Conservation (phyloP, 1,284 basidiomycete species). For the Coniophora puteana region DNA sequence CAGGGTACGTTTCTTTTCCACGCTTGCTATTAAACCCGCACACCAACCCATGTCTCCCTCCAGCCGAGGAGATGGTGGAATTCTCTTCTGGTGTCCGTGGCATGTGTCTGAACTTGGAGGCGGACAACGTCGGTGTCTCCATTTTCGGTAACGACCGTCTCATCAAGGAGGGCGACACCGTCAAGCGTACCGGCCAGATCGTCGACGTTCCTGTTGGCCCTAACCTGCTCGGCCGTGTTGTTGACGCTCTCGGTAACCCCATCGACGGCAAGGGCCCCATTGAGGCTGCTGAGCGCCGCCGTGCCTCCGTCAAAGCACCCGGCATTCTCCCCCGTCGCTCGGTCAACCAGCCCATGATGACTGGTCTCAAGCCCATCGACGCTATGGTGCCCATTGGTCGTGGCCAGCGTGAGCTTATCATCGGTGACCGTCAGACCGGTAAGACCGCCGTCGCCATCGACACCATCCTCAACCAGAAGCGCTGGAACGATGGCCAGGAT, state of each 20-base stretch:
- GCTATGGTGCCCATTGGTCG: constrained; percentile 99
- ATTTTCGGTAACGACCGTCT: constrained; percentile 99
- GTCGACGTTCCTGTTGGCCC: constrained; percentile 99
- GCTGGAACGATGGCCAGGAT: constrained; percentile 97
- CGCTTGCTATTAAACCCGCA: constrained; percentile 7
- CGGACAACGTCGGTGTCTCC: constrained; percentile 99
- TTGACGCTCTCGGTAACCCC: constrained; percentile 98
- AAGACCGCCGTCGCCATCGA: constrained; percentile 99
- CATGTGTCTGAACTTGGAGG: constrained; percentile 99
- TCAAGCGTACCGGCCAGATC: constrained; percentile 99
- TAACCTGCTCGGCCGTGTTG: constrained; percentile 94
- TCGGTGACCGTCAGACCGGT: constrained; percentile 99
- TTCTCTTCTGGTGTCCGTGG: constrained; percentile 98
- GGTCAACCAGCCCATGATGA: constrained; percentile 99
- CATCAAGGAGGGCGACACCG: constrained; percentile 99
- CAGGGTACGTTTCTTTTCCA: constrained; percentile 62
- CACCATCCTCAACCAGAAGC: constrained; percentile 99
- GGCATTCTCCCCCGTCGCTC: constrained; percentile 99
- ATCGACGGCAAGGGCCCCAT: constrained; percentile 99
- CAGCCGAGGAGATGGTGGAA: constrained; percentile 99
- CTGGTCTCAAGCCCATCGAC: constrained; percentile 99
- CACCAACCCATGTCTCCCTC: constrained; percentile 12
- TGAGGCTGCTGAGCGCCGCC: constrained; percentile 87
- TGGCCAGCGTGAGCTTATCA: constrained; percentile 99
- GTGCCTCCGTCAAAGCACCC: constrained; percentile 97